Evolutionary conservation across 2,329 filamentous ascomycete genomes (phyloP).

Genomic region (Verticillium isaacii): DNA sequence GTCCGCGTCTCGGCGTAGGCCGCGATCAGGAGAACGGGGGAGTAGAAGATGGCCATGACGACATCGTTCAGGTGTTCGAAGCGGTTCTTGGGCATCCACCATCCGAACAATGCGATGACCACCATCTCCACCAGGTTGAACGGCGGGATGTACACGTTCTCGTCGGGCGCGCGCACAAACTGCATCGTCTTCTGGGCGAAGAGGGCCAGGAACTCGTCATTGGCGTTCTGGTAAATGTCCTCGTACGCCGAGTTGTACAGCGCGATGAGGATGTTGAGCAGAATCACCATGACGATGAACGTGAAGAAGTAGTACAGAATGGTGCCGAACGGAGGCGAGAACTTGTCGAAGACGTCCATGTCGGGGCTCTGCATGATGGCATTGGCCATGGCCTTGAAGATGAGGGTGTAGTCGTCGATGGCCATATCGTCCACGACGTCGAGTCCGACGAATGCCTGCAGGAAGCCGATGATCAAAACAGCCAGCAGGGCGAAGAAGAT

Average conservation of each 20-base stretch:
- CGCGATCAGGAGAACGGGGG: conserved; percentile 73
- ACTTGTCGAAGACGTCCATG: conserved; percentile 82
- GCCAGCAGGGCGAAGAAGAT: conserved; percentile 93
- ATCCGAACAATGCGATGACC: conserved; percentile 76
- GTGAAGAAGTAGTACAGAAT: conserved; percentile 98
- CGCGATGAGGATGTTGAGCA: conserved; percentile 94
- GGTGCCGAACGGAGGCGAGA: conserved; percentile 87
- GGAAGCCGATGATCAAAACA: conserved; percentile 79
- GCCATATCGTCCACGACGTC: conserved; percentile 74
- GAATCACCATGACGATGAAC: conserved; percentile 88
- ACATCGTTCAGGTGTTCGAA: conserved; percentile 85
- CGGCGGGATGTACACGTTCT: conserved; percentile 96
- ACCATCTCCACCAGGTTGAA: conserved; percentile 92
- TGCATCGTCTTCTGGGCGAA: conserved; percentile 95
- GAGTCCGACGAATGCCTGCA: conserved; percentile 91
- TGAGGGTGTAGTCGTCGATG: conserved; percentile 65
- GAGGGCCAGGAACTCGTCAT: conserved; percentile 91
- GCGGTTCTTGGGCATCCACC: conserved; percentile 75
- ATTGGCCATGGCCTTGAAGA: conserved; percentile 79
- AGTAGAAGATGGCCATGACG: conserved; percentile 84
- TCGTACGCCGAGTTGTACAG: conserved; percentile 96
- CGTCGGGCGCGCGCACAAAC: conserved; percentile 92
- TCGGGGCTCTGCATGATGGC: conserved; percentile 89
- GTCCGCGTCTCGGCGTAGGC: conserved; percentile 65
- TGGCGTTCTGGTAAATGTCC: conserved; percentile 88